Evolutionary conservation across 345 rosid species (phyloP).

Genomic region (Boechera stricta): DNA sequence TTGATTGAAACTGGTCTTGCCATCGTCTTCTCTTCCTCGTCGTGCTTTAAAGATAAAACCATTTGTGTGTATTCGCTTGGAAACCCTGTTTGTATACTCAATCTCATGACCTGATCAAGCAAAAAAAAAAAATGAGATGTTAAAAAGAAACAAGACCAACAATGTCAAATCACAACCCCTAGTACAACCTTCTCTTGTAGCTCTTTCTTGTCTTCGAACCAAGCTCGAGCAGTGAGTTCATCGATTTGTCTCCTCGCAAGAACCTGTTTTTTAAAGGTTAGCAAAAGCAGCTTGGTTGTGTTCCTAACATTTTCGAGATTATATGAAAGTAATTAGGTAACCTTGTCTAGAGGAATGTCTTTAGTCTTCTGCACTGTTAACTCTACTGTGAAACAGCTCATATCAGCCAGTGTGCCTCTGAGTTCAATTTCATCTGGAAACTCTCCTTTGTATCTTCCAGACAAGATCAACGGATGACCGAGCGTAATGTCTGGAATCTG

Average conservation of each 20-base stretch:
- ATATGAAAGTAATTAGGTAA: constrained; percentile 1
- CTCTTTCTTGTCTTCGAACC: constrained; percentile 68
- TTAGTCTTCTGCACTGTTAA: constrained; percentile 66
- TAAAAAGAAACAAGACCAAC: background rate
- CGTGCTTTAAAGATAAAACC: constrained; percentile 52
- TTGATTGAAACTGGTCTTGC: constrained; percentile 44
- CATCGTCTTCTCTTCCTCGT: constrained; percentile 47
- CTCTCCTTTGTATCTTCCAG: constrained; percentile 74
- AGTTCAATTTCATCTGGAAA: constrained; percentile 66
- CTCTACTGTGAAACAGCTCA: constrained; percentile 54
- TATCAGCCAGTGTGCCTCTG: constrained; percentile 67
- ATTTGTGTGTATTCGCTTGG: constrained; percentile 69
- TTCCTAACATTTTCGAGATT: background rate
- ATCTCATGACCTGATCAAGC: constrained; percentile 61
- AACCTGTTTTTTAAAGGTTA: constrained; percentile 48
- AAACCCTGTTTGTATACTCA: constrained; percentile 67
- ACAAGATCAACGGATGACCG: constrained; percentile 63
- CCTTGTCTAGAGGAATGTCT: constrained; percentile 69
- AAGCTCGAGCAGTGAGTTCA: constrained; percentile 73
- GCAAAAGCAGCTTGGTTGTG: background rate
- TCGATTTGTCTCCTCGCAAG: constrained; percentile 79
- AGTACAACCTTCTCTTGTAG: constrained; percentile 72
- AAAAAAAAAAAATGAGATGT: background rate
- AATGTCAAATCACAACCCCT: constrained; percentile 4
- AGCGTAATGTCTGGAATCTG: constrained; percentile 70